Base-by-base conservation (phyloP, 192 early-diverging fungal genomes). In the Coemansia sp. region DNA sequence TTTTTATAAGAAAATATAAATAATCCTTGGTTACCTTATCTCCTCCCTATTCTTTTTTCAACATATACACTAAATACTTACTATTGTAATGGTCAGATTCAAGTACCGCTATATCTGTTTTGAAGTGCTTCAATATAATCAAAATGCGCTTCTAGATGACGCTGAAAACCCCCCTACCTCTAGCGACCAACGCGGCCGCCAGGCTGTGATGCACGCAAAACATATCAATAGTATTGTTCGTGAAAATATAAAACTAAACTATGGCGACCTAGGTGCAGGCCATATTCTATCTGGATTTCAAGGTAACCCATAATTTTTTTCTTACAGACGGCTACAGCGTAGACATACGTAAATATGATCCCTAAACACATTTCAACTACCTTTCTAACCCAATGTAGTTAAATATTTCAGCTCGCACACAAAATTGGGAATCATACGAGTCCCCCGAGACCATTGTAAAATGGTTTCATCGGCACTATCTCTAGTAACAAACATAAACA, bases 31-130 rank as follows among this genome's bases (percentile, higher is more conserved):
- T 42, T 13, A 3, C 13, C 14, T 42, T 42, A 9, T 30, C 27
- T 30, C 27, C 13, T 9, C 13, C 15, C 2, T 12, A 4, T 9
- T 43, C 17, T 17, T 17, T 2, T 43, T 43, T 43, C 4, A 43
- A 43, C n/a, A 43, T 43, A 43, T 43, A 43, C 9, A 3, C 41
- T 43, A 18, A 4, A 43, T 8, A 30, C 27, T 7, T 4, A 7
- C 7, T 5, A 7, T 30, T 30, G 2, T 8, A n/a, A 77, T 77
- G 73, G 73, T 77, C 39, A 66, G 73, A 56, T 61, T 77, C 30
- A 77, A 77, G 53, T 66, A 77, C 38, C 61, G 73, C 47, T 77
- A 77, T 38, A 62, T 77, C 25, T 77, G 73, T 48, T 67, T 77
- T 67, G 73, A 77, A 50, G 10, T 77, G 14, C 52, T 55, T 46